Evolutionary conservation across 2,329 filamentous ascomycete species (phyloP).

Genomic region (Neofusicoccum parvum): DNA sequence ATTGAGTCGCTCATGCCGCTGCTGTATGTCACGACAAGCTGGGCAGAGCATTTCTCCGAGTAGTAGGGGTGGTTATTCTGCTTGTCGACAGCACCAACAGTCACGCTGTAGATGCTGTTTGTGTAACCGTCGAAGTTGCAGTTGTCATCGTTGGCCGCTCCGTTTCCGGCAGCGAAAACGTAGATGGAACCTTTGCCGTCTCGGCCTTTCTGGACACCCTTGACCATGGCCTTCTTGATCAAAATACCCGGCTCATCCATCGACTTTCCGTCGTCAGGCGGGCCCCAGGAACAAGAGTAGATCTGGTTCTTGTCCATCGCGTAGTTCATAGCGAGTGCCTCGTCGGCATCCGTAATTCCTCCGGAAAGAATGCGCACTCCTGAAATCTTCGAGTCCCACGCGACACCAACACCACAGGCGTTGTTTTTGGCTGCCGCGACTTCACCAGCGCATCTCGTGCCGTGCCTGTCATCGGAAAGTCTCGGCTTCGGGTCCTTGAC

Average conservation of each 20-base stretch:
- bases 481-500: conserved; percentile 75
- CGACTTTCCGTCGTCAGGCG: conserved; percentile 85
- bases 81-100: conserved; percentile 88
- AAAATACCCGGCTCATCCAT: conserved; percentile 94
- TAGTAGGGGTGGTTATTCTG: conserved; percentile 91
- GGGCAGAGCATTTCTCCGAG: conserved; percentile 93
- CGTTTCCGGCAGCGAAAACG: conserved; percentile 96
- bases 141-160: conserved; percentile 83
- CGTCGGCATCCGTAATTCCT: conserved; percentile 86
- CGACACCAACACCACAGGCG: conserved; percentile 92
- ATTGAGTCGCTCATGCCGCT: conserved; percentile 88
- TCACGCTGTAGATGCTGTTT: conserved; percentile 99
- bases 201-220: conserved; percentile 86
- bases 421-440: conserved; percentile 90
- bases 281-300: conserved; percentile 98
- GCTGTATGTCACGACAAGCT: conserved; percentile 94
- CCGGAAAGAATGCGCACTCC: conserved; percentile 92
- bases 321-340: conserved; percentile 91
- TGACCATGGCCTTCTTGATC: conserved; percentile 87
- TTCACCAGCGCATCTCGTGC: conserved; percentile 92
- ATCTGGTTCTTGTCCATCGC: conserved; percentile 90
- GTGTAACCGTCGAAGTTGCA: conserved; percentile 99
- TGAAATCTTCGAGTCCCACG: conserved; percentile 86
- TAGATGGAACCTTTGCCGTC: conserved; percentile 84
- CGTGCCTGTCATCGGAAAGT: conserved; percentile 84